These are phyloP conservation scores for Ceratocystis ficicola DNA, from an alignment of 2,329 filamentous ascomycete species.

Conservation along the genomic window DNA sequence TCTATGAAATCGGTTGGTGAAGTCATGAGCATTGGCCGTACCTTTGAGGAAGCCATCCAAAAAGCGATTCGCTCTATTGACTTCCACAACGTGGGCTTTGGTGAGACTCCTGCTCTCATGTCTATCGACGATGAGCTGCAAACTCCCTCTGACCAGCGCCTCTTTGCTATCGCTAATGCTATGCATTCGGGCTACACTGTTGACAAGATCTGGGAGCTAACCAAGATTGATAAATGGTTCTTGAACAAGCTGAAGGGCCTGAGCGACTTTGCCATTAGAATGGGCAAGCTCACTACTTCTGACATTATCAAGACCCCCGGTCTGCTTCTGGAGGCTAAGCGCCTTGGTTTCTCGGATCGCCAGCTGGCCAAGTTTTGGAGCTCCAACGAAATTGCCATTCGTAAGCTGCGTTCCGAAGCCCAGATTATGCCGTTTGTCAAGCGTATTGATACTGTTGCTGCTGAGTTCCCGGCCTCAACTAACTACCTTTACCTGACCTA, in stretches of 20 bases:
- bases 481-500: slow-evolving; percentile 97
- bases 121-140: slow-evolving; percentile 92
- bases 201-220: slow-evolving; percentile 96
- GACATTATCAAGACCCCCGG: slow-evolving; percentile 52
- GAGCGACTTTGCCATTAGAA: slow-evolving; percentile 73
- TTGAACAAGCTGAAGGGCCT: slow-evolving; percentile 80
- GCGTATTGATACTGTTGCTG: slow-evolving; percentile 96
- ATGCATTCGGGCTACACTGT: slow-evolving; percentile 91
- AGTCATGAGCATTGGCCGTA: slow-evolving; percentile 95
- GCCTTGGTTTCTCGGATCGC: slow-evolving; percentile 85
- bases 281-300: slow-evolving; percentile 53
- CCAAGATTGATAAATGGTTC: slow-evolving; percentile 99
- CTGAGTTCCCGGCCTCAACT: slow-evolving; percentile 85
- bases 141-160: slow-evolving; percentile 90
- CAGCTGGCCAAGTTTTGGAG: slow-evolving; percentile 90
- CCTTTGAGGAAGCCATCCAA: slow-evolving; percentile 96
- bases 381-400: slow-evolving; percentile 84
- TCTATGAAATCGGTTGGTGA: slow-evolving; percentile 99
- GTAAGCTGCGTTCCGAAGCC: slow-evolving; percentile 70
- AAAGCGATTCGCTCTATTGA: slow-evolving; percentile 95
- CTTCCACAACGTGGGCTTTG: slow-evolving; percentile 89
- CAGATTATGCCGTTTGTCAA: slow-evolving; percentile 84
- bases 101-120: slow-evolving; percentile 77
- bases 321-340: slow-evolving; percentile 72
- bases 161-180: slow-evolving; percentile 95